A percentile compares a stretch with the other conserved stretches of the same genome.
These are phyloP conservation scores for Mycena alexandri DNA, from an alignment of 768 basidiomycete genomes.

Conservation along the genomic window DNA sequence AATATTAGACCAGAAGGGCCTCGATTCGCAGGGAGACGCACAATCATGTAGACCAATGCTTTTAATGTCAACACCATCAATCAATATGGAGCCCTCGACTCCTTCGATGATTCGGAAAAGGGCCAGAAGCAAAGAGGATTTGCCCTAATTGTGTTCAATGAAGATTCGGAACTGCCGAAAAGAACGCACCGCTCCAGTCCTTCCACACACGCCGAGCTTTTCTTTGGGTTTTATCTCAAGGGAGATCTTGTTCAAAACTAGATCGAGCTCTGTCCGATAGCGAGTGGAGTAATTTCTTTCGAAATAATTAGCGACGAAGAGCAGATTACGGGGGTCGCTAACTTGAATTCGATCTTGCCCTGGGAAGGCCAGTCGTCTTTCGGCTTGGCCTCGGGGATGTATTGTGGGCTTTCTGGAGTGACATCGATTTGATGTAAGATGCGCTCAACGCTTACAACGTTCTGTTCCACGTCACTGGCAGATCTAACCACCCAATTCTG, in stretches of 20 bases:
- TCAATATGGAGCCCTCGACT: slow-evolving; percentile 70
- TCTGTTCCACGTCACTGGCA: slow-evolving; percentile 91
- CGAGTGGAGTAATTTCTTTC: slow-evolving; percentile 76
- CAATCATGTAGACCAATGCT: slow-evolving; percentile 81
- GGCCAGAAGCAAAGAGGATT: slow-evolving; percentile 69
- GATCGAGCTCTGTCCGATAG: slow-evolving; percentile 85
- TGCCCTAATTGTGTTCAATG: slow-evolving; percentile 17
- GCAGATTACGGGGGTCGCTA: slow-evolving; percentile 41
- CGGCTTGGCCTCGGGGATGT: slow-evolving; percentile 71
- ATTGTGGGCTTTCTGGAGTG: slow-evolving; percentile 78
- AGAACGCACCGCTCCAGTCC: slow-evolving; percentile 78
- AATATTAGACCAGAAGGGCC: background rate
- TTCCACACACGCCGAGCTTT: slow-evolving; percentile 90
- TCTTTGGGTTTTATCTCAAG: slow-evolving; percentile 79
- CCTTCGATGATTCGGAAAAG: slow-evolving; percentile 86
- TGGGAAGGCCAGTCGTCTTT: slow-evolving; percentile 74
- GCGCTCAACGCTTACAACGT: slow-evolving; percentile 90
- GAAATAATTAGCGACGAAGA: slow-evolving; percentile 13
- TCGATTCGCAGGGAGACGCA: slow-evolving; percentile 48
- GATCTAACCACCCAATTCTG: slow-evolving; percentile 88
- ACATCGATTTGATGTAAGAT: slow-evolving; percentile 86
- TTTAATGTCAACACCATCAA: slow-evolving; percentile 84
- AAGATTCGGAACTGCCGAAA: background rate
- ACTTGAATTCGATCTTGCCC: slow-evolving; percentile 83
- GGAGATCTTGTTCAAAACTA: slow-evolving; percentile 82